Percentiles rank a stretch among this genome's conserved stretches.
phyloP scores from a whole-genome alignment of 148 eudicot genomes.

The Rhododendron griersonianum region DNA sequence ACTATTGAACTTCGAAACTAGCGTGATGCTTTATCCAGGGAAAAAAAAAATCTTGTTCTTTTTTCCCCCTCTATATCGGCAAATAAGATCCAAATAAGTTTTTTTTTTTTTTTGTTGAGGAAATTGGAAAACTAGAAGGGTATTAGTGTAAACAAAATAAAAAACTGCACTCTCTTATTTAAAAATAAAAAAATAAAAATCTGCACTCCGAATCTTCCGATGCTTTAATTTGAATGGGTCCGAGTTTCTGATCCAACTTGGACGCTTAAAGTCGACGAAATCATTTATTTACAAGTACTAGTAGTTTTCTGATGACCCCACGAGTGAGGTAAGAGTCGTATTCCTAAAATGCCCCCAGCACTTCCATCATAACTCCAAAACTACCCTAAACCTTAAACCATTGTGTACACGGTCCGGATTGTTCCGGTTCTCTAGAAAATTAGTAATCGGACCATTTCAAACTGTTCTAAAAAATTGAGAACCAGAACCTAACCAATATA shows the following conservation, averaged over 20 bases:
- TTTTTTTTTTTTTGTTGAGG: neutral
- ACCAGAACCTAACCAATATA: too few relatives aligned
- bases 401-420: too few relatives aligned
- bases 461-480: too few relatives aligned
- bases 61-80: neutral
- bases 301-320: neutral
- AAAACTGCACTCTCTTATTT: too few relatives aligned
- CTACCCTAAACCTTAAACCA: neutral
- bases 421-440: too few relatives aligned
- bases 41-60: too few relatives aligned
- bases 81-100: neutral
- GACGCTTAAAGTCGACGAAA: neutral
- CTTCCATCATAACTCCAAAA: neutral
- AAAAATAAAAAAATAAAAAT: neutral
- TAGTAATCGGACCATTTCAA: too few relatives aligned
- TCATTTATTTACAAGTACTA: neutral
- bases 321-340: neutral
- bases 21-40: neutral
- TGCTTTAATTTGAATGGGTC: neutral
- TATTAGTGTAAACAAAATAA: neutral
- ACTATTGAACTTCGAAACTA: neutral
- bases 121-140: neutral
- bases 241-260: neutral
- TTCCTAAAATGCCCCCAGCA: neutral
- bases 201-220: neutral